Percentiles rank a stretch among this genome's conserved stretches.
phyloP scores from a whole-genome alignment of 2,329 filamentous ascomycete genomes.

The Cladosporium oxysporum region DNA sequence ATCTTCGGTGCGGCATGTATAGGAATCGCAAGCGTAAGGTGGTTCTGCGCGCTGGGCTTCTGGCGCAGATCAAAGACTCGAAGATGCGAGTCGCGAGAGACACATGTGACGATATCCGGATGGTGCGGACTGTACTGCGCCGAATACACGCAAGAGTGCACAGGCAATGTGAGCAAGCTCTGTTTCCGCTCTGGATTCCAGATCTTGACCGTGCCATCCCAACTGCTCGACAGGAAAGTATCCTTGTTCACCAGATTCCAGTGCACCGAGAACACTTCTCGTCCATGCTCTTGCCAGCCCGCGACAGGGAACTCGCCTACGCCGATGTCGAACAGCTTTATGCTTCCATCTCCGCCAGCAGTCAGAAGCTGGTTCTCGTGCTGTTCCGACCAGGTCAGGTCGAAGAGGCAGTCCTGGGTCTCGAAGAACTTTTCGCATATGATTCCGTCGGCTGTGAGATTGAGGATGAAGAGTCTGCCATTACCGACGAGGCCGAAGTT shows the following conservation, averaged over 20 bases:
- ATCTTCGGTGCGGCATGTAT: slow-evolving; percentile 69
- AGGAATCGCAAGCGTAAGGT: slow-evolving; percentile 78
- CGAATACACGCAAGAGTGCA: slow-evolving; percentile 92
- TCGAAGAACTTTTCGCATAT: slow-evolving; percentile 87
- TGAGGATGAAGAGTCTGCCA: slow-evolving; percentile 82
- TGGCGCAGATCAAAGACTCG: slow-evolving; percentile 90
- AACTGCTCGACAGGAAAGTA: slow-evolving; percentile 85
- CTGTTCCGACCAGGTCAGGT: slow-evolving; percentile 91
- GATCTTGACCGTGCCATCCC: slow-evolving; percentile 95
- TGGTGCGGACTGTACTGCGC: slow-evolving; percentile 88
- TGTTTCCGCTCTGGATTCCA: slow-evolving; percentile 72
- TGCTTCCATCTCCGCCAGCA: slow-evolving; percentile 87
- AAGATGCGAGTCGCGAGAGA: slow-evolving; percentile 84
- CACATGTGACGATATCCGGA: slow-evolving; percentile 80
- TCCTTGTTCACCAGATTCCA: slow-evolving; percentile 94
- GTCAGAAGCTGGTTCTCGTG: slow-evolving; percentile 93
- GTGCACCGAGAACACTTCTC: slow-evolving; percentile 87
- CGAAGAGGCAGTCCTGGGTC: slow-evolving; percentile 95
- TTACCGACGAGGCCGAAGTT: slow-evolving; percentile 98
- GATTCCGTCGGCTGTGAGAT: slow-evolving; percentile 79
- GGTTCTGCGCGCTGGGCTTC: slow-evolving; percentile 81
- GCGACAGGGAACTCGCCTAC: slow-evolving; percentile 83
- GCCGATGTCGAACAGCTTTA: slow-evolving; percentile 89
- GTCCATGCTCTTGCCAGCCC: slow-evolving; percentile 89
- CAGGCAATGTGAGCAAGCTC: slow-evolving; percentile 82